Percentiles rank a stretch among this genome's conserved stretches.
Evolutionary conservation across 2,329 filamentous ascomycete species (phyloP).

Genomic region (Thermoascus crustaceus): DNA sequence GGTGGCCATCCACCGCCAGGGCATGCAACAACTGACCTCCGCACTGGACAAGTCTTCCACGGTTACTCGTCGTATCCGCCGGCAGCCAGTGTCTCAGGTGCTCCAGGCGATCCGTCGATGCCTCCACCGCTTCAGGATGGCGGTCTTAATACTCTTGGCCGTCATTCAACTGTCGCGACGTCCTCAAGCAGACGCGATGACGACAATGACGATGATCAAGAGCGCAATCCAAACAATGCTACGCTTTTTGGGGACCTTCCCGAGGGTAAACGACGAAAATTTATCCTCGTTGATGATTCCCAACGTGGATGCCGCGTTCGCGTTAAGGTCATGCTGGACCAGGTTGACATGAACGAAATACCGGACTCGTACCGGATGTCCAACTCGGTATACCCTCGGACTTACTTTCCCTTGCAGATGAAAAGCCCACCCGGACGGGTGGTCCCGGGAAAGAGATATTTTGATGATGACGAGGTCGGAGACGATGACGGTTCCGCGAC

Average conservation of each 20-base stretch:
- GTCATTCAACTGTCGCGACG: slow-evolving; percentile 26
- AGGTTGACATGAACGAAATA: slow-evolving; percentile 89
- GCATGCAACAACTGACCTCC: slow-evolving; percentile 56
- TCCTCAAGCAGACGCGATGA: slow-evolving; percentile 18
- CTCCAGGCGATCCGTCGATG: slow-evolving; percentile 51
- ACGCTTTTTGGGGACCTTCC: slow-evolving; percentile 81
- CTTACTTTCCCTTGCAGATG: slow-evolving; percentile 91
- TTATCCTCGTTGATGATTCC: slow-evolving; percentile 88
- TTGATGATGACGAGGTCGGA: slow-evolving; percentile 55
- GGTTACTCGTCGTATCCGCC: slow-evolving; percentile 60
- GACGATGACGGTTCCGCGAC: slow-evolving; percentile 27
- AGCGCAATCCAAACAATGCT: slow-evolving; percentile 40
- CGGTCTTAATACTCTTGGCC: slow-evolving; percentile 38
- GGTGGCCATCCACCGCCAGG: slow-evolving; percentile 36
- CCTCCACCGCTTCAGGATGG: slow-evolving; percentile 53
- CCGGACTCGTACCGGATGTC: slow-evolving; percentile 88
- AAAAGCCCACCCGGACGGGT: slow-evolving; percentile 66
- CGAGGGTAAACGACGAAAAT: slow-evolving; percentile 87
- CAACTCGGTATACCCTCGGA: slow-evolving; percentile 82
- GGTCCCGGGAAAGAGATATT: slow-evolving; percentile 66
- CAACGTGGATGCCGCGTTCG: slow-evolving; percentile 73
- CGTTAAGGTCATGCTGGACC: slow-evolving; percentile 86
- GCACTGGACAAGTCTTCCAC: slow-evolving; percentile 66
- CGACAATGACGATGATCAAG: slow-evolving; percentile 17
- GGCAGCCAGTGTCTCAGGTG: slow-evolving; percentile 42